Evolutionary conservation across 2,329 filamentous ascomycete genomes (phyloP).

Genomic region (Clonostachys solani): DNA sequence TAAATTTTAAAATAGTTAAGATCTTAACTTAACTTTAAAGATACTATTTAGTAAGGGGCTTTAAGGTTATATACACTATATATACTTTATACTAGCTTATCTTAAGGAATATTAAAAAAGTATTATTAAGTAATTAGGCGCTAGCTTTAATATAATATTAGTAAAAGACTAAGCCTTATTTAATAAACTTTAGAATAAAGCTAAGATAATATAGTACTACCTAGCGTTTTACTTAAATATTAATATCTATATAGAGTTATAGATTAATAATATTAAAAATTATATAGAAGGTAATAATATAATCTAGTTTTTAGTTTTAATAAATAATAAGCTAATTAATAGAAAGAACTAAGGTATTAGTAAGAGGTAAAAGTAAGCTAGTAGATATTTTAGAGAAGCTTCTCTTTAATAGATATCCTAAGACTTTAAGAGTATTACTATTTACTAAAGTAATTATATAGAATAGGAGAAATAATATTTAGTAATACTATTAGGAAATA

Average conservation of each 20-base stretch:
- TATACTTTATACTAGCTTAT: not conserved
- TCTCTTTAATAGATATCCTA: not conserved
- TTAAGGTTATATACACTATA: not conserved
- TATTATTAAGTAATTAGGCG: not conserved
- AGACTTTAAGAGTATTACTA: not conserved
- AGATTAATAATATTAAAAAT: not conserved
- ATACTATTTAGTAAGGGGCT: not conserved
- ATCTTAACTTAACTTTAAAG: not conserved
- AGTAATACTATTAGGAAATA: not conserved
- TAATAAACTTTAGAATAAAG: not conserved
- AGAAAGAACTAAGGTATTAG: not conserved
- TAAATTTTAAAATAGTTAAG: not conserved
- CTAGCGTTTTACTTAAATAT: not conserved
- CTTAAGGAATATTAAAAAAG: not conserved
- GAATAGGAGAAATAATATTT: not conserved
- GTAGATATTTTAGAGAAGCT: not conserved
- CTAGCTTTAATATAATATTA: not conserved
- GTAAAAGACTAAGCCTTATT: not conserved
- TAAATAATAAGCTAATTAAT: not conserved
- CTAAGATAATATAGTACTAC: not conserved
- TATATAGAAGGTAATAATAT: not conserved
- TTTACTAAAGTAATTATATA: not conserved
- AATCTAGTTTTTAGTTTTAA: not conserved
- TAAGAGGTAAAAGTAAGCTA: not conserved
- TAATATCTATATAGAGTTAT: not conserved